These are phyloP conservation scores for Emmonsiellopsis sp. DNA, from an alignment of 2,329 filamentous ascomycete genomes.

Conservation along the genomic window DNA sequence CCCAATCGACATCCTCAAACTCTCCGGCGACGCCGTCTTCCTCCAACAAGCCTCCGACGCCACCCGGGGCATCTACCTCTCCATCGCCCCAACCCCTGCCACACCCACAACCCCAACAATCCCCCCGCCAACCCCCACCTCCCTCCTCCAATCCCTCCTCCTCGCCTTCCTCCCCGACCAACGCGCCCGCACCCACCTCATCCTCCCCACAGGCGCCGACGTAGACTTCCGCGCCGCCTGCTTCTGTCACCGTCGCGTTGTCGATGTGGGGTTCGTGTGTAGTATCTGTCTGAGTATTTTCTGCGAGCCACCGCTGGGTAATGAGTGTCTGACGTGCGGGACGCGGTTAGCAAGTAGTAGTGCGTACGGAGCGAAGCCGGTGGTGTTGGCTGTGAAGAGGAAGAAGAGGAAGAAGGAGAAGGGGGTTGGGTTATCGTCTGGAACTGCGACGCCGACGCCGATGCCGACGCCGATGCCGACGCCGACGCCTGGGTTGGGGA, in stretches of 20 bases:
- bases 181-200: conserved; percentile 53
- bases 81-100: conserved; percentile 62
- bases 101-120: conserved; percentile 91
- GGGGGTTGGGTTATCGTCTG: conserved; percentile 33
- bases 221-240: conserved; percentile 98
- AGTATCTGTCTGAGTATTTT: conserved; percentile 95
- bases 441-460: conserved; percentile 53
- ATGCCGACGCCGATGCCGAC: conserved; percentile 41
- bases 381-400: conserved; percentile 62
- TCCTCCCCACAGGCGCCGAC: conserved; percentile 70
- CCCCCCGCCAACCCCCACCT: conserved; percentile 57
- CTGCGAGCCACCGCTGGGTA: conserved; percentile 52
- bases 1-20: conserved; percentile 82
- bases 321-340: conserved; percentile 73
- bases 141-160: conserved; percentile 87
- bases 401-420: conserved; percentile 62
- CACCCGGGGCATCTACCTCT: conserved; percentile 61
- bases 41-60: conserved; percentile 81
- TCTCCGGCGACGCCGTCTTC: conserved; percentile 80
- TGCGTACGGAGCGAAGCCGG: conserved; percentile 65
- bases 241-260: conserved; percentile 86
- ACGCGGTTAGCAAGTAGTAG: conserved; percentile 63
- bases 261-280: conserved; percentile 91
- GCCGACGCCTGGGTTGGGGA: background rate
- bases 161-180: conserved; percentile 79